phyloP scores from a whole-genome alignment of 768 basidiomycete species.

The Calocybe gangraenosa region DNA sequence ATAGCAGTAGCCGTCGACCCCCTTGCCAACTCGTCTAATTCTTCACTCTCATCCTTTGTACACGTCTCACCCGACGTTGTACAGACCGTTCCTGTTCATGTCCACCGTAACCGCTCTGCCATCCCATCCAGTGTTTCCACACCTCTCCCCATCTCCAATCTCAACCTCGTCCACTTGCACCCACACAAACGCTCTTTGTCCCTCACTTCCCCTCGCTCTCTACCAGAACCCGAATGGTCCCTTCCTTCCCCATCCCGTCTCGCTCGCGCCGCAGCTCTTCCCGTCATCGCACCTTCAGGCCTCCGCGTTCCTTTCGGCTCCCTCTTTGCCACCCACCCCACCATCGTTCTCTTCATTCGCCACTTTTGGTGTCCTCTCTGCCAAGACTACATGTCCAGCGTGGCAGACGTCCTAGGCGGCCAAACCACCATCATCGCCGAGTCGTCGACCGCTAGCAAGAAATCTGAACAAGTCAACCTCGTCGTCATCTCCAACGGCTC shows the following conservation, averaged over 20 bases:
- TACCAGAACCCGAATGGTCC: slow-evolving; percentile 35
- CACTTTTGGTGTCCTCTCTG: slow-evolving; percentile 88
- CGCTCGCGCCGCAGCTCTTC: slow-evolving; percentile 53
- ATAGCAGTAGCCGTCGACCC: no score
- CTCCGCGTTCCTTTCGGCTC: slow-evolving; percentile 63
- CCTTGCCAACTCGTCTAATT: no score
- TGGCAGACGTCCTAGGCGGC: slow-evolving; percentile 39
- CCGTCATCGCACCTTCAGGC: slow-evolving; percentile 67
- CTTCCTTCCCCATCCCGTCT: slow-evolving; percentile 56
- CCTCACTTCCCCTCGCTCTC: neutral
- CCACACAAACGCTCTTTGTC: slow-evolving; percentile 8
- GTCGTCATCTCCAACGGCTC: slow-evolving; percentile 81
- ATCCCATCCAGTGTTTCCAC: slow-evolving; percentile 1
- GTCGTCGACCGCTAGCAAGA: neutral
- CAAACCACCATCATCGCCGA: no score
- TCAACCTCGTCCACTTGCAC: neutral
- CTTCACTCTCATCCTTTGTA: slow-evolving; percentile 13
- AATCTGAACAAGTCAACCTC: slow-evolving; percentile 39
- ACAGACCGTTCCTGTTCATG: no score
- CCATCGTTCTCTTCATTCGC: slow-evolving; percentile 80
- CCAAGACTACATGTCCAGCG: slow-evolving; percentile 75
- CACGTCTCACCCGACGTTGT: slow-evolving; percentile 14
- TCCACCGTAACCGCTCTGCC: no score
- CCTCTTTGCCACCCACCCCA: slow-evolving; percentile 49
- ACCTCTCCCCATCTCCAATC: neutral